Evolutionary conservation across 495 filamentous ascomycete genomes (phyloP).

Genomic region (Opeltia flavorubescens): DNA sequence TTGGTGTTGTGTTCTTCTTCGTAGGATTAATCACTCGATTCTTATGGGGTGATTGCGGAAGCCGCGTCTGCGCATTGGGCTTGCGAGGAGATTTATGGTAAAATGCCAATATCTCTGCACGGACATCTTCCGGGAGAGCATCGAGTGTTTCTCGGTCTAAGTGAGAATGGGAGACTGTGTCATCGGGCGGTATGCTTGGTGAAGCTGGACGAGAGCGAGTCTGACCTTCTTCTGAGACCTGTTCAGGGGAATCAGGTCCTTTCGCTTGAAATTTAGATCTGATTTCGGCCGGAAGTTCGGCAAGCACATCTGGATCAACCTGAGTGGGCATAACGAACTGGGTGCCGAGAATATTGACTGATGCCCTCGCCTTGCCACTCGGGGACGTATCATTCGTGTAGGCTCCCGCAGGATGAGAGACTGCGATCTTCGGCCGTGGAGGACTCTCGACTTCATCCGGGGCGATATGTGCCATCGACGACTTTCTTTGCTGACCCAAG

Average conservation of each 20-base stretch:
- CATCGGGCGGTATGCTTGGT: conserved; percentile 8
- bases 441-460: conserved; percentile 52
- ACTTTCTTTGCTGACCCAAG: conserved; percentile 16
- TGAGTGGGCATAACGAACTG: conserved; percentile 81
- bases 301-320: conserved; percentile 57
- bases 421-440: conserved; percentile 36
- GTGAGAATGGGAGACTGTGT: conserved; percentile 38
- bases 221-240: conserved; percentile 21
- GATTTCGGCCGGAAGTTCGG: conserved; percentile 68
- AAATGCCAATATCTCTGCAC: conserved; percentile 60
- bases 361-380: conserved; percentile 44
- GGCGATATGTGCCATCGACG: conserved; percentile 25
- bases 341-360: conserved; percentile 65
- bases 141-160: conserved; percentile 61
- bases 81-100: conserved; percentile 33
- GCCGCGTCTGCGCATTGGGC: conserved; percentile 24
- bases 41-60: conserved; percentile 46
- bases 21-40: conserved; percentile 26
- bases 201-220: conserved; percentile 17
- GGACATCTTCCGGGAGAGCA: conserved; percentile 69
- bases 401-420: conserved; percentile 37
- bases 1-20: conserved; percentile 40
- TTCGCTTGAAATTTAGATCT: conserved; percentile 39
- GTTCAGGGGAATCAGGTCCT: conserved; percentile 13
- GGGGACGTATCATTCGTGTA: conserved; percentile 34